Base-by-base conservation (phyloP, 495 filamentous ascomycete genomes). In the Alectoria sarmentosa region DNA sequence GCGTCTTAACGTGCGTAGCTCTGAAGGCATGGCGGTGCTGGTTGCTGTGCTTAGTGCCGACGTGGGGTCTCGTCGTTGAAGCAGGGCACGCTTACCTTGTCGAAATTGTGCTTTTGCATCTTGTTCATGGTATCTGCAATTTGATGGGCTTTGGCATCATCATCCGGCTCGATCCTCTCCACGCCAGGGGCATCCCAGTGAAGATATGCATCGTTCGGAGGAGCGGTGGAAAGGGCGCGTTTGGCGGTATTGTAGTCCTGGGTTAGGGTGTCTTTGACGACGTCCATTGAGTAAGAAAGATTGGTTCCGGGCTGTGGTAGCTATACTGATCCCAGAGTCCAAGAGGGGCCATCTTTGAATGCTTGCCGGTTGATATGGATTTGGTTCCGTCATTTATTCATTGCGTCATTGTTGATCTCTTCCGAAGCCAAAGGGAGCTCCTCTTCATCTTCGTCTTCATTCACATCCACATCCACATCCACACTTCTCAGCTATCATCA, bases 91-190 rank as follows among this genome's bases (percentile, higher is more conserved):
- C 54, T 41, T 4, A 56, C 61, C 32, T 64, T 65, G 46, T 69
- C 66, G 38, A 71, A 68, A 17, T 73, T 71, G 37, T 68, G 68
- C 65, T 68, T 68, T 48, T 71, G 63, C 63, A 69, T 71, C 23
- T 61, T 56, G 17, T 72, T 72, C 66, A 72, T 69, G 34, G 61
- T 68, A 2, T 64, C 63, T 9, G 68, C 69, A 26, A 72, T 67
- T 48, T 66, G 57, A 21, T 55, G 30, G 28, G 57, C 46, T 62
- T 67, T 68, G 58, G 49, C 55, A 44, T 69, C 57, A 57, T 72
- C 58, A 13, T 66, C 61, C 48, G 52, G 23, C 58, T 69, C 60
- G 48, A 66, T 49, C 15, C 41, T 60, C 49, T 71, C 69, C 19
- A 66, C 65, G 26, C 67, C 71, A 21, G 64, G 60, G 14, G 65